These are phyloP conservation scores for Cetradonia linearis DNA, from an alignment of 495 filamentous ascomycete genomes.

Conservation along the genomic window DNA sequence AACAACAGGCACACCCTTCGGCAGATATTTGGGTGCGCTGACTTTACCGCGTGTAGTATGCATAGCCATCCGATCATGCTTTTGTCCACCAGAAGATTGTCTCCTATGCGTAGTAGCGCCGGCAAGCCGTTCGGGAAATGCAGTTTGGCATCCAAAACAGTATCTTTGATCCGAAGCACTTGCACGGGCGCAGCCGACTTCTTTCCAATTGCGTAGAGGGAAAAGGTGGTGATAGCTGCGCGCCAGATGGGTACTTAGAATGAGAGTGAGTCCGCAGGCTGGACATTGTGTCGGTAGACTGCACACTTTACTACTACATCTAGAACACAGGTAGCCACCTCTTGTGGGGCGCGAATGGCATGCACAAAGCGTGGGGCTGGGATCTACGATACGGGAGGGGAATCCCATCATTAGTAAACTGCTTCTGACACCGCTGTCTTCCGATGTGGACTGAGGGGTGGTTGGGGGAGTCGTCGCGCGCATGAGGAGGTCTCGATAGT, in stretches of 20 bases:
- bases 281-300: constrained; percentile 85
- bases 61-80: constrained; percentile 21
- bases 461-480: constrained; percentile 80
- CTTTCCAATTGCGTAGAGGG: constrained; percentile 79
- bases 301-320: constrained; percentile 85
- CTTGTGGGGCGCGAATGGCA: constrained; percentile 77
- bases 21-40: neutral
- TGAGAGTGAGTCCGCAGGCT: constrained; percentile 81
- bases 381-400: constrained; percentile 77
- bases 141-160: constrained; percentile 42
- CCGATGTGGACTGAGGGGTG: constrained; percentile 43
- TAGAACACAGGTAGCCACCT: constrained; percentile 86
- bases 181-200: constrained; percentile 74
- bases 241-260: constrained; percentile 90
- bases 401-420: constrained; percentile 97
- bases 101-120: constrained; percentile 20
- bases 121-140: constrained; percentile 42
- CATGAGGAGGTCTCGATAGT: constrained; percentile 83
- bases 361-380: constrained; percentile 67
- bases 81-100: constrained; percentile 8
- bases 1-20: constrained; percentile 14
- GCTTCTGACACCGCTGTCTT: constrained; percentile 27
- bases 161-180: constrained; percentile 28
- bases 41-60: constrained; percentile 10
- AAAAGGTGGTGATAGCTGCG: constrained; percentile 94